These are phyloP conservation scores for Colletotrichum camelliae DNA, from an alignment of 2,329 filamentous ascomycete species.

Conservation along the genomic window DNA sequence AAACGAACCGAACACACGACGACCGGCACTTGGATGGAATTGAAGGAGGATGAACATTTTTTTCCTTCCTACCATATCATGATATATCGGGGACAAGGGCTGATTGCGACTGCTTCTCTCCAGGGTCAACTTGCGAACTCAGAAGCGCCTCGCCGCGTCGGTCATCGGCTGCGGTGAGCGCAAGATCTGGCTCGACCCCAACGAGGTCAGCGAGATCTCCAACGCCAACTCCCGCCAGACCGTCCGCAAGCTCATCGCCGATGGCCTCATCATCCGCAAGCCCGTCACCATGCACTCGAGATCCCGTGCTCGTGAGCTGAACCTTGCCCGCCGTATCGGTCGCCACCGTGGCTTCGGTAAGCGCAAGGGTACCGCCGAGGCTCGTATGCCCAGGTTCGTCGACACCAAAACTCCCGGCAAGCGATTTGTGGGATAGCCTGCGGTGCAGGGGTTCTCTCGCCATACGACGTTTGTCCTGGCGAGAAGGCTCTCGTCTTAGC, in stretches of 20 bases:
- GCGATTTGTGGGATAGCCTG: background rate
- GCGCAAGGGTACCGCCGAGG: constrained; percentile 99
- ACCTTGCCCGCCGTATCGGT: constrained; percentile 91
- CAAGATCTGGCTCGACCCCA: constrained; percentile 99
- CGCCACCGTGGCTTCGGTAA: constrained; percentile 99
- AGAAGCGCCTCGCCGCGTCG: constrained; percentile 99
- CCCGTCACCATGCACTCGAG: constrained; percentile 99
- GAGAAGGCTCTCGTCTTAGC: background rate
- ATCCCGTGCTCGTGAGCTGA: constrained; percentile 93
- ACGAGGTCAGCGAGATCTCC: constrained; percentile 98
- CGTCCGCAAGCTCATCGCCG: constrained; percentile 98
- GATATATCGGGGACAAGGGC: background rate
- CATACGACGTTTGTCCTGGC: background rate
- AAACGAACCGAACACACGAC: background rate
- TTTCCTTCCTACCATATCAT: background rate
- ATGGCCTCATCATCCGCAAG: constrained; percentile 99
- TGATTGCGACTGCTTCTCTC: constrained; percentile 22
- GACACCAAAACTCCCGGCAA: background rate
- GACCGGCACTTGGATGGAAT: background rate
- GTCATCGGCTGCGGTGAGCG: constrained; percentile 99
- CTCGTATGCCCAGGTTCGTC: constrained; percentile 96
- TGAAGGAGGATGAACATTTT: background rate
- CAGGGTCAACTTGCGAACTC: constrained; percentile 99
- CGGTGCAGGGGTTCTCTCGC: background rate
- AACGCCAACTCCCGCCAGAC: constrained; percentile 99